Percentiles rank a stretch among this genome's conserved stretches.
Conservation (phyloP, 2,329 filamentous ascomycete species). For the Cordyceps farinosa region DNA sequence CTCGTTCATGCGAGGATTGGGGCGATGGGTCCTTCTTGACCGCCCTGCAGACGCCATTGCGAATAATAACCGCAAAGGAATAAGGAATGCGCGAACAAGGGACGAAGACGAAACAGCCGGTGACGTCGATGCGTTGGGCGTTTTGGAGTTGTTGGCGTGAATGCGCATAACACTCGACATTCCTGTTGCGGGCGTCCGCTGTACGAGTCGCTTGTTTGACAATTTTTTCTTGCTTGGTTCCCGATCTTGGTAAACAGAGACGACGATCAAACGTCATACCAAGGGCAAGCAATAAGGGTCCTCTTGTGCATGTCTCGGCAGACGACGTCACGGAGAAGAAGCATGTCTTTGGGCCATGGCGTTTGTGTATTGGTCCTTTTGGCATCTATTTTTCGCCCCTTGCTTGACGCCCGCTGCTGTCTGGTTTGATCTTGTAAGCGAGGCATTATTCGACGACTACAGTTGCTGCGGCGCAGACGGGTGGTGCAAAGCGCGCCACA, state of each 20-base stretch:
- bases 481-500: background rate
- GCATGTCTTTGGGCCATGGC: background rate
- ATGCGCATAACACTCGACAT: background rate
- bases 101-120: conserved; percentile 14
- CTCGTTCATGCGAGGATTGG: too few species aligned
- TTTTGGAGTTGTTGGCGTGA: background rate
- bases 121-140: conserved; percentile 5
- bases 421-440: conserved; percentile 8
- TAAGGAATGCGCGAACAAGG: background rate
- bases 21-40: background rate
- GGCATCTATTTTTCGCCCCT: background rate
- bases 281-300: background rate
- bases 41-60: background rate
- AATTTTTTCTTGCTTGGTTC: too few species aligned
- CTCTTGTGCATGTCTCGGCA: background rate
- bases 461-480: too few species aligned
- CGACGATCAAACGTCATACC: background rate
- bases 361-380: background rate
- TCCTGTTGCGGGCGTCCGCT: too few species aligned
- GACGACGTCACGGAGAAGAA: background rate
- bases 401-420: background rate
- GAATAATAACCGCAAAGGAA: background rate
- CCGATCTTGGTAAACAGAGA: too few species aligned
- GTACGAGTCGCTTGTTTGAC: too few species aligned
- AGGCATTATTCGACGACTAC: background rate